Evolutionary conservation across 495 filamentous ascomycete species (phyloP).

Genomic region (Neurospora sp.): DNA sequence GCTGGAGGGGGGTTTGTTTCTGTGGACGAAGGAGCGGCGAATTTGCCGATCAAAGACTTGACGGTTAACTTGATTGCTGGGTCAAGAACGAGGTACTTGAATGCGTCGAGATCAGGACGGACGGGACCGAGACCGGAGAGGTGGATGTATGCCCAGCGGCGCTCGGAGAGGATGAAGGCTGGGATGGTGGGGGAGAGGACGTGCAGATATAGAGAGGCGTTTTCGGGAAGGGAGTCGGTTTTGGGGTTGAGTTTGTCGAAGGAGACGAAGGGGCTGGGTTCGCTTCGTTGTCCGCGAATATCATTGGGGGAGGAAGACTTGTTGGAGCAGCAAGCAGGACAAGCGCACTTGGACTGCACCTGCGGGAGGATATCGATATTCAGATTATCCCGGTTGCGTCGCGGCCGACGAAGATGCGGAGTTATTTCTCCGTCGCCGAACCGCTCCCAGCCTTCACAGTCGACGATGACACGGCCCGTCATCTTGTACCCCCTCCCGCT

Average conservation of each 20-base stretch:
- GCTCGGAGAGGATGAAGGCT: conserved; percentile 28
- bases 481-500: conserved; percentile 10
- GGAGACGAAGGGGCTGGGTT: conserved; percentile 16
- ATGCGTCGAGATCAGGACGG: conserved; percentile 20
- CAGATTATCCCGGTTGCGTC: not conserved
- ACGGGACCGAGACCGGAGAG: conserved; percentile 12
- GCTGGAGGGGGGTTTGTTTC: too few relatives aligned
- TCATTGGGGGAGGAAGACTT: not conserved
- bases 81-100: conserved; percentile 32
- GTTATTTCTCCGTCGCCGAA: conserved; percentile 9
- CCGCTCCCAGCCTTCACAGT: conserved; percentile 23
- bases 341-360: conserved; percentile 21
- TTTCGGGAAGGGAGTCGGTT: conserved; percentile 14
- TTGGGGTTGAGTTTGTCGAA: conserved; percentile 29
- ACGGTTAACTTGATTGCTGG: conserved; percentile 30
- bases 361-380: conserved; percentile 24
- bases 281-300: not conserved
- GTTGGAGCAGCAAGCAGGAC: conserved; percentile 13
- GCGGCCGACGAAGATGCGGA: not conserved
- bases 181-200: conserved; percentile 23
- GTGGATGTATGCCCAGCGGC: conserved; percentile 23
- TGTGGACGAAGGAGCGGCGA: conserved; percentile 8
- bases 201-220: conserved; percentile 22
- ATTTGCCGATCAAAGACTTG: conserved; percentile 30
- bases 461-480: conserved; percentile 29